These are phyloP conservation scores for Ammopiptanthus mongolicus DNA, from an alignment of 306 rosid genomes.

Conservation along the genomic window DNA sequence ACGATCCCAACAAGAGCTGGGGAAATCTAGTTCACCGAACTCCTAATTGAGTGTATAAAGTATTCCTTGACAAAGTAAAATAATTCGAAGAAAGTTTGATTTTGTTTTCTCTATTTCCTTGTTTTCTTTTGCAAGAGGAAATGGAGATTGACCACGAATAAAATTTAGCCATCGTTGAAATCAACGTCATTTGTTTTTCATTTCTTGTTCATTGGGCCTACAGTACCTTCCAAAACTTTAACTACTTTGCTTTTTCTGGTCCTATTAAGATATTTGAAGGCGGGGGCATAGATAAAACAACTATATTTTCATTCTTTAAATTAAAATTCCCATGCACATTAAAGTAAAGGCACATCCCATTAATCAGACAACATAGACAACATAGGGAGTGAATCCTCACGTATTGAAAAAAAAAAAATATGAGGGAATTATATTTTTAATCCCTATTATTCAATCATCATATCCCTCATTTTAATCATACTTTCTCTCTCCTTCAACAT, in stretches of 20 bases:
- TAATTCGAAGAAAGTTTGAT: background rate
- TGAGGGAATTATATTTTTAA: no score
- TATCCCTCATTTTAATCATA: no score
- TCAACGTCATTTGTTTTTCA: background rate
- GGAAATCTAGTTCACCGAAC: conserved; percentile 18
- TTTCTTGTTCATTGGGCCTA: background rate
- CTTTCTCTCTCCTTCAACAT: no score
- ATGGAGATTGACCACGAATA: background rate
- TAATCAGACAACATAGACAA: background rate
- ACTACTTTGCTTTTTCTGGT: background rate
- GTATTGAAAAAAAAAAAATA: no score
- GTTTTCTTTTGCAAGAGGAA: background rate
- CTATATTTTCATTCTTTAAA: no score
- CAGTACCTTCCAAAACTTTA: background rate
- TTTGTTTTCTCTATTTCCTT: conserved; percentile 14
- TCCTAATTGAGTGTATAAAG: background rate
- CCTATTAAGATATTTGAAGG: background rate
- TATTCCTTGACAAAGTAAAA: background rate
- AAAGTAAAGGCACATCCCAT: no score
- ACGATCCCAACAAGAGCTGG: background rate
- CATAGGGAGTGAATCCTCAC: no score
- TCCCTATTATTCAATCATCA: no score
- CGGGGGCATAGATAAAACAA: background rate
- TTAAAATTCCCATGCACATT: background rate
- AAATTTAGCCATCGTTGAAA: background rate